Conservation (phyloP, 257 asterid genomes). For the Solanum etuberosum region DNA sequence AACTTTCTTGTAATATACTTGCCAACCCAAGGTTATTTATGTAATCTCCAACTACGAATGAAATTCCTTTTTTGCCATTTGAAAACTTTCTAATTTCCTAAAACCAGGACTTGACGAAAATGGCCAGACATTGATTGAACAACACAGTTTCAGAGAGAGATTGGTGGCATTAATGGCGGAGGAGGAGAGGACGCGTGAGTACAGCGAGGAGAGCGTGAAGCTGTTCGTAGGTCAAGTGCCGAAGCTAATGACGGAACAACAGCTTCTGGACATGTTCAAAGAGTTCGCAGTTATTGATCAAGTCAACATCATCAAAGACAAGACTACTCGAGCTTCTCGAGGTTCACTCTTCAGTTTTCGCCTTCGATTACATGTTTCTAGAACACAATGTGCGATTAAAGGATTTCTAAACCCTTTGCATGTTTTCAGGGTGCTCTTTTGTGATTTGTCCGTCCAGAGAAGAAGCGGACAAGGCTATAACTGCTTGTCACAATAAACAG, state of each 20-base stretch:
- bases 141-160: neutral
- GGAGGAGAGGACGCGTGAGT: constrained; percentile 17
- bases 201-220: constrained; percentile 79
- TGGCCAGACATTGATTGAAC: neutral
- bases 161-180: constrained; percentile 58
- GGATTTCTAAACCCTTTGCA: constrained; percentile 1
- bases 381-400: constrained; percentile 28
- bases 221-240: constrained; percentile 96
- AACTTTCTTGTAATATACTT: neutral
- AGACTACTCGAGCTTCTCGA: constrained; percentile 80
- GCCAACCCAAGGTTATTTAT: neutral
- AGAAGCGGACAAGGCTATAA: constrained; percentile 92
- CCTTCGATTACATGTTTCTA: neutral
- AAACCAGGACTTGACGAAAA: neutral
- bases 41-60: neutral
- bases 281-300: constrained; percentile 74
- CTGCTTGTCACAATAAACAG: constrained; percentile 77
- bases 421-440: constrained; percentile 67
- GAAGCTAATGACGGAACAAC: constrained; percentile 69
- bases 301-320: constrained; percentile 88
- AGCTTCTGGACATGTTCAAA: constrained; percentile 52
- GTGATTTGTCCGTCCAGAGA: constrained; percentile 78
- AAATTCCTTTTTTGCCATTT: neutral
- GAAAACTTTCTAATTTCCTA: neutral
- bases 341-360: constrained; percentile 29